phyloP scores from a whole-genome alignment of 495 filamentous ascomycete species.

The Aspergillus panamensis region DNA sequence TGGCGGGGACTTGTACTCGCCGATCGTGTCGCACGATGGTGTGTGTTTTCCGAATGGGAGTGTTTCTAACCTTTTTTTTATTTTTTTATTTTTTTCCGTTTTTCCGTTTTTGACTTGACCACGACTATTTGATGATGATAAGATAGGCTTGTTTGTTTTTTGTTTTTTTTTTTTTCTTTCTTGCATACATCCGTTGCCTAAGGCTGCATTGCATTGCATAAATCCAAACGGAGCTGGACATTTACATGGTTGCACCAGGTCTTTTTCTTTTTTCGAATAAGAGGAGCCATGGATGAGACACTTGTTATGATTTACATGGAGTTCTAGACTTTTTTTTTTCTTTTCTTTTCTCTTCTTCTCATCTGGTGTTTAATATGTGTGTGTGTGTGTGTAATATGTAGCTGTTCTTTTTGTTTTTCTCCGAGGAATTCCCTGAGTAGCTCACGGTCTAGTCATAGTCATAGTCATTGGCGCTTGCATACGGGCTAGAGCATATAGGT shows the following conservation, averaged over 20 bases:
- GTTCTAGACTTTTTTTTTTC: conserved; percentile 7
- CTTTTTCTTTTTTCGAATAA: not conserved
- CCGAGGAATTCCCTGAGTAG: not conserved
- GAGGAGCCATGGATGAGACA: not conserved
- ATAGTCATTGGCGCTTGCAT: not conserved
- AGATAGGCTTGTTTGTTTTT: not conserved
- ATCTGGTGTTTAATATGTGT: not conserved
- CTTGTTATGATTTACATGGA: conserved; percentile 10
- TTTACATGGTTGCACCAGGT: conserved; percentile 17
- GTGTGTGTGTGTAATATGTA: not conserved
- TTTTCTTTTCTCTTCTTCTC: not conserved
- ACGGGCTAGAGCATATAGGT: conserved; percentile 1
- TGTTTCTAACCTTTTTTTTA: conserved; percentile 43
- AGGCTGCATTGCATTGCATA: conserved; percentile 21
- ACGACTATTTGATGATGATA: not conserved
- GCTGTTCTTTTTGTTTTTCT: not conserved
- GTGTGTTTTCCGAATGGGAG: conserved; percentile 97
- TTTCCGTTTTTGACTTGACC: not conserved
- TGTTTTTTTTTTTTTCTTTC: conserved; percentile 3
- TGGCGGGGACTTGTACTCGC: conserved; percentile 95
- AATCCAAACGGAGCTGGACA: conserved; percentile 8
- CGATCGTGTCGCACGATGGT: conserved; percentile 94
- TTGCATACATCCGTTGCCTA: conserved; percentile 10
- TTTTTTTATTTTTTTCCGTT: conserved; percentile 16
- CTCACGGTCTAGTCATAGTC: not conserved